Conservation (phyloP, 2,329 filamentous ascomycete species). For the Dryadomyces quercivorus region DNA sequence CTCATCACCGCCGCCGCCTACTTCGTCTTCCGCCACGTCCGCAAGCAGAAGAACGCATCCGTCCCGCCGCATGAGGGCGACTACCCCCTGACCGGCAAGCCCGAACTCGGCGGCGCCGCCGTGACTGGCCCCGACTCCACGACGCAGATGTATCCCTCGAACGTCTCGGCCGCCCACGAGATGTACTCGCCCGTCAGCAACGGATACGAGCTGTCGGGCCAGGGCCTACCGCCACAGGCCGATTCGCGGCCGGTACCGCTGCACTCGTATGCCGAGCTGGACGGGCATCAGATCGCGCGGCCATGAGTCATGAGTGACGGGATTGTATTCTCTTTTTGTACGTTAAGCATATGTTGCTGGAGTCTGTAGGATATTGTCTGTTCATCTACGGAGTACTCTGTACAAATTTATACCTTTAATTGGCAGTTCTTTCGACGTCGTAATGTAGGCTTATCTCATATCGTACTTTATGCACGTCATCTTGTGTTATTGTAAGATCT, state of each 20-base stretch:
- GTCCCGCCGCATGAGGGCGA: neutral
- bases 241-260: neutral
- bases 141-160: conserved; percentile 15
- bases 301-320: too few species aligned
- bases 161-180: neutral
- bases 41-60: conserved; percentile 13
- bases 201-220: neutral
- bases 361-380: too few species aligned
- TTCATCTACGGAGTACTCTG: too few species aligned
- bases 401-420: too few species aligned
- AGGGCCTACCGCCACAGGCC: neutral
- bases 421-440: too few species aligned
- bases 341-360: too few species aligned
- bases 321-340: too few species aligned
- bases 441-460: too few species aligned
- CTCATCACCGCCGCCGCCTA: conserved; percentile 23
- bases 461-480: too few species aligned
- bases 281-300: neutral
- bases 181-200: neutral
- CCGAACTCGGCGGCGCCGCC: conserved; percentile 18
- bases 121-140: conserved; percentile 15
- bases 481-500: too few species aligned
- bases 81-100: conserved; percentile 16
- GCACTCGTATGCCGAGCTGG: neutral
- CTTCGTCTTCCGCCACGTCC: conserved; percentile 18